These are phyloP conservation scores for Aschersonia sp. DNA, from an alignment of 2,329 filamentous ascomycete species.

Conservation along the genomic window DNA sequence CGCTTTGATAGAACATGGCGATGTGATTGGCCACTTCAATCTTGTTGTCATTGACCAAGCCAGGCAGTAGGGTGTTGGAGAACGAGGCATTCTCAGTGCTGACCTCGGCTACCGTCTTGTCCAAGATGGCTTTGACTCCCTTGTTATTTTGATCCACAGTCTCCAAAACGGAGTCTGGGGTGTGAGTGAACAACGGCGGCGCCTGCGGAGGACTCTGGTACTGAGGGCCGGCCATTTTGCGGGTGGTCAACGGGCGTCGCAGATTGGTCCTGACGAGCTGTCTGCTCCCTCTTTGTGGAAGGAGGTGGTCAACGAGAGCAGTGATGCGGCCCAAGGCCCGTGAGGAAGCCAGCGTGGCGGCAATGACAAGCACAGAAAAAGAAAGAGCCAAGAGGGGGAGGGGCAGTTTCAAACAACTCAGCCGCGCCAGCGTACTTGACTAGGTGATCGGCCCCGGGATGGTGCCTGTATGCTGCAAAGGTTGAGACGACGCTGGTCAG, in stretches of 20 bases:
- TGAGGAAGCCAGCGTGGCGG: conserved; percentile 53
- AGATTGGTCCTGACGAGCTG: conserved; percentile 4
- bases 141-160: conserved; percentile 55
- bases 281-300: conserved; percentile 11
- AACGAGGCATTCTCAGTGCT: conserved; percentile 37
- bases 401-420: conserved; percentile 1
- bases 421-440: not conserved
- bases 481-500: too few species aligned
- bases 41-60: conserved; percentile 59
- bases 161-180: conserved; percentile 50
- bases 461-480: too few species aligned
- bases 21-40: conserved; percentile 47
- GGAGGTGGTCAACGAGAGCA: conserved; percentile 41
- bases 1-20: conserved; percentile 67
- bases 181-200: conserved; percentile 65
- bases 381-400: conserved; percentile 29
- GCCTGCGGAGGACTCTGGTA: conserved; percentile 65
- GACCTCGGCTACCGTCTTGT: conserved; percentile 52
- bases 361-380: conserved; percentile 37
- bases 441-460: conserved; percentile 1
- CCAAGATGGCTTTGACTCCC: conserved; percentile 45
- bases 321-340: conserved; percentile 44
- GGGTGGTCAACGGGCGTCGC: conserved; percentile 27
- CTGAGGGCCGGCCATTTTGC: conserved; percentile 49
- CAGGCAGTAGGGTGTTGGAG: conserved; percentile 43